Conservation (phyloP, 176 grass and related monocot genomes). For the Zoysia pacifica region DNA sequence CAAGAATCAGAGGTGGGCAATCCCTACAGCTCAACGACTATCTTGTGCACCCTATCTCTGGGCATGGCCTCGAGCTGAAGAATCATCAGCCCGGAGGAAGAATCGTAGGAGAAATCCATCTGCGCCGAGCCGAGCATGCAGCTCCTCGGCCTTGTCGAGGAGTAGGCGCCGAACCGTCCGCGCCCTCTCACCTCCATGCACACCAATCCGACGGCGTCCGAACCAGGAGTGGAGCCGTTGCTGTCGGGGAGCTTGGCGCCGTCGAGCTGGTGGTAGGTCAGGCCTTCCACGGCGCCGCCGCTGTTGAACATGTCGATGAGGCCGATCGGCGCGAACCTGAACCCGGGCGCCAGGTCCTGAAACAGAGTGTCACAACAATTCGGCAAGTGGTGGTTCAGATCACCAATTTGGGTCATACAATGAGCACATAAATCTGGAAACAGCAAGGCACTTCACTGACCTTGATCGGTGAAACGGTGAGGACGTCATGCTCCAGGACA, state of each 20-base stretch:
- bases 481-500: slow-evolving; percentile 83
- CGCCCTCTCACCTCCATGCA: slow-evolving; percentile 78
- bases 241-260: neutral
- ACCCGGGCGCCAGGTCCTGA: slow-evolving; percentile 71
- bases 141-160: slow-evolving; percentile 57
- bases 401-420: neutral
- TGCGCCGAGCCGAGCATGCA: slow-evolving; percentile 55
- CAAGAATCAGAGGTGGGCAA: neutral
- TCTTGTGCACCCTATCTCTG: slow-evolving; percentile 62
- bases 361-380: neutral
- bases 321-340: slow-evolving; percentile 68
- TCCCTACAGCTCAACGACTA: slow-evolving; percentile 63
- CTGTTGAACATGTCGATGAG: slow-evolving; percentile 89
- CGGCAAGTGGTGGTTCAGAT: neutral
- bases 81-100: slow-evolving; percentile 51
- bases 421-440: neutral
- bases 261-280: slow-evolving; percentile 60
- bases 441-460: slow-evolving; percentile 31
- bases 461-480: slow-evolving; percentile 86
- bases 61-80: slow-evolving; percentile 67
- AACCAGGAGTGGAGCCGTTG: slow-evolving; percentile 1
- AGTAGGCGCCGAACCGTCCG: slow-evolving; percentile 70
- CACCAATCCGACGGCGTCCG: slow-evolving; percentile 49
- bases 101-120: slow-evolving; percentile 64
- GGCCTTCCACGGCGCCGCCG: slow-evolving; percentile 70